phyloP scores from a whole-genome alignment of 2,329 filamentous ascomycete genomes.

The Fusarium agapanthi region DNA sequence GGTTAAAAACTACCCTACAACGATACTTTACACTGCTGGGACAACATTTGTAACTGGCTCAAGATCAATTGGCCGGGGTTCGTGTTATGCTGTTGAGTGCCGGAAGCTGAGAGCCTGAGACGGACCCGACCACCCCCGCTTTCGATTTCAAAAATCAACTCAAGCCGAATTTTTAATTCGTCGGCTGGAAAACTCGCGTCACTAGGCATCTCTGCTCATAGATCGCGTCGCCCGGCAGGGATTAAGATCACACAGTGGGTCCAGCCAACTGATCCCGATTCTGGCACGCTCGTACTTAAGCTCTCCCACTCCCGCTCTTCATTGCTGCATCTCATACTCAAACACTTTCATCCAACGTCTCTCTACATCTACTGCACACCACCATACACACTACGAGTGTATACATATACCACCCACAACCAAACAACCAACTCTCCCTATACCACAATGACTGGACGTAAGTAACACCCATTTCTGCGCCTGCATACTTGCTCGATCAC shows the following conservation, averaged over 20 bases:
- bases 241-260: conserved; percentile 31
- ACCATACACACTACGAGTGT: conserved; percentile 27
- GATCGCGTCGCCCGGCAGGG: conserved; percentile 41
- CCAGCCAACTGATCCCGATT: conserved; percentile 49
- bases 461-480: conserved; percentile 50
- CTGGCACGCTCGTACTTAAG: conserved; percentile 53
- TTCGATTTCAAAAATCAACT: conserved; percentile 21
- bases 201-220: not conserved
- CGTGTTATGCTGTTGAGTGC: not conserved
- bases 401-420: conserved; percentile 10
- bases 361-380: conserved; percentile 6
- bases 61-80: not conserved
- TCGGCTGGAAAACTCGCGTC: conserved; percentile 26
- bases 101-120: not conserved
- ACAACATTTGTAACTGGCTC: not conserved
- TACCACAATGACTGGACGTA: conserved; percentile 76
- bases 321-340: conserved; percentile 5
- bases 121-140: conserved; percentile 6
- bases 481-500: not conserved
- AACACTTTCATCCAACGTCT: conserved; percentile 29
- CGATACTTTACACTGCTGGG: not conserved
- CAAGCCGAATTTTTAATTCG: conserved; percentile 33
- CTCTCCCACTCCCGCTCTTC: conserved; percentile 43
- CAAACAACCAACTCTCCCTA: conserved; percentile 39
- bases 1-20: conserved; percentile 6